These are phyloP conservation scores for Phallus indusiatus DNA, from an alignment of 768 basidiomycete genomes.

Conservation along the genomic window DNA sequence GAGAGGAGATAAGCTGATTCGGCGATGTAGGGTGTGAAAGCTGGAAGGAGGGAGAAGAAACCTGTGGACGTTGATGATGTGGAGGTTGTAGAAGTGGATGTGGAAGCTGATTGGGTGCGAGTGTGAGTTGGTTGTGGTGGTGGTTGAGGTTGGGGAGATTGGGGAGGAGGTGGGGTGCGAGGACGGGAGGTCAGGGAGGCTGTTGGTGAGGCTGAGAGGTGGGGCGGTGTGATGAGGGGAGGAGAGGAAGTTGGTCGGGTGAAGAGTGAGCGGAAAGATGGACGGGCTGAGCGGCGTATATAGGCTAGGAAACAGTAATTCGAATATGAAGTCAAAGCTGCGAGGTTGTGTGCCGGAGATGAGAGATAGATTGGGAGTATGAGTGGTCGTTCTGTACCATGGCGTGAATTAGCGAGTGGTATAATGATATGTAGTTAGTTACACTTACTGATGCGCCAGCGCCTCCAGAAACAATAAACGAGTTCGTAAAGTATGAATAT, in stretches of 20 bases:
- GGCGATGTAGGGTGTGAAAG: slow-evolving; percentile 50
- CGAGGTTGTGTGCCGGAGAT: slow-evolving; percentile 64
- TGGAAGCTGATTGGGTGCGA: slow-evolving; percentile 8
- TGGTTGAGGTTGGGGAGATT: no score
- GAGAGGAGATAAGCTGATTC: slow-evolving; percentile 79
- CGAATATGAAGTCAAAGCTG: slow-evolving; percentile 68
- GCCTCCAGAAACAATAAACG: slow-evolving; percentile 16
- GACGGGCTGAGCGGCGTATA: slow-evolving; percentile 54
- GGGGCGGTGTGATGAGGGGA: neutral
- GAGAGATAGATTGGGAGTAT: slow-evolving; percentile 81
- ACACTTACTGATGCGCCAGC: slow-evolving; percentile 27
- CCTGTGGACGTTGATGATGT: neutral
- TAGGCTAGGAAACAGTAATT: slow-evolving; percentile 81
- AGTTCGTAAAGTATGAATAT: slow-evolving; percentile 59
- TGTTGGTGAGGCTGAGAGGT: neutral
- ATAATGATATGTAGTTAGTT: no score
- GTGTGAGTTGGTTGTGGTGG: neutral
- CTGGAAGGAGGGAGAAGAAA: slow-evolving; percentile 40
- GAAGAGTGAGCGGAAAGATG: neutral
- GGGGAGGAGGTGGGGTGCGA: neutral
- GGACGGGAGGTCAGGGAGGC: neutral
- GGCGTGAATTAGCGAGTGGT: slow-evolving; percentile 1
- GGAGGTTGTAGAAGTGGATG: neutral
- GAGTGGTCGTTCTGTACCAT: slow-evolving; percentile 60
- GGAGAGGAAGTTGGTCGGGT: neutral